Percentiles rank a stretch among this genome's conserved stretches.
These are phyloP conservation scores for Amanita pallidorosea DNA, from an alignment of 768 basidiomycete species.

Conservation along the genomic window DNA sequence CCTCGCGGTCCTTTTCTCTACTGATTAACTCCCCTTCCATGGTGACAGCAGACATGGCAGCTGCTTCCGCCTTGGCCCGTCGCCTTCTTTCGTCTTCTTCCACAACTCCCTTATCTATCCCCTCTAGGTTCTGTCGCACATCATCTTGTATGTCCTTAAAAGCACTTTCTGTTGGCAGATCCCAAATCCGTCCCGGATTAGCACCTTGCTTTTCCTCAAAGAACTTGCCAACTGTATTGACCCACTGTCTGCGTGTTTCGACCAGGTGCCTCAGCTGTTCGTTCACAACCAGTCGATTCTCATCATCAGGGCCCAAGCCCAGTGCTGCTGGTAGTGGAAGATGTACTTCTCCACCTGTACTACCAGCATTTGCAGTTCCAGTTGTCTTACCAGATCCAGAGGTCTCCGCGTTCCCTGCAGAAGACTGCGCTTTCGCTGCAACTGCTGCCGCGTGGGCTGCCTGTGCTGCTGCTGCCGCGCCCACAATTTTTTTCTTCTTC, in stretches of 20 bases:
- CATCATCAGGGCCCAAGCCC: constrained; percentile 60
- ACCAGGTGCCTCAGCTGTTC: constrained; percentile 66
- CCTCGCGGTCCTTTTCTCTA: constrained; percentile 43
- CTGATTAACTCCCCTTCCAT: constrained; percentile 13
- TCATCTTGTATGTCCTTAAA: constrained; percentile 69
- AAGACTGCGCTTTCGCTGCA: constrained; percentile 2
- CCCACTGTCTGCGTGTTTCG: constrained; percentile 68
- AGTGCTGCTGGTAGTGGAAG: constrained; percentile 48
- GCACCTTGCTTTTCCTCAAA: constrained; percentile 67
- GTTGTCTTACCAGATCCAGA: not conserved
- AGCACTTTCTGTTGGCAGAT: constrained; percentile 66
- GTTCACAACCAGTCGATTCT: constrained; percentile 48
- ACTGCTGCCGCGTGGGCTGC: constrained; percentile 9
- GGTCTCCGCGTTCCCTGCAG: not conserved
- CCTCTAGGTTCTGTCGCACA: constrained; percentile 22
- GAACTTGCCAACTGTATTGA: constrained; percentile 59
- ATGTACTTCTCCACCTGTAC: constrained; percentile 16
- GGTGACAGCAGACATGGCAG: not conserved
- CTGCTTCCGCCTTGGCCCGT: not conserved
- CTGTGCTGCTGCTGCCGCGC: constrained; percentile 18
- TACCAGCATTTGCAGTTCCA: constrained; percentile 19
- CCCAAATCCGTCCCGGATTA: constrained; percentile 61
- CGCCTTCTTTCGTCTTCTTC: not conserved
- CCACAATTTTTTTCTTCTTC: constrained; percentile 55
- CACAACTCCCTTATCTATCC: constrained; percentile 2